These are phyloP conservation scores for Posidonia australis DNA, from an alignment of 106 monocot genomes.

Conservation along the genomic window DNA sequence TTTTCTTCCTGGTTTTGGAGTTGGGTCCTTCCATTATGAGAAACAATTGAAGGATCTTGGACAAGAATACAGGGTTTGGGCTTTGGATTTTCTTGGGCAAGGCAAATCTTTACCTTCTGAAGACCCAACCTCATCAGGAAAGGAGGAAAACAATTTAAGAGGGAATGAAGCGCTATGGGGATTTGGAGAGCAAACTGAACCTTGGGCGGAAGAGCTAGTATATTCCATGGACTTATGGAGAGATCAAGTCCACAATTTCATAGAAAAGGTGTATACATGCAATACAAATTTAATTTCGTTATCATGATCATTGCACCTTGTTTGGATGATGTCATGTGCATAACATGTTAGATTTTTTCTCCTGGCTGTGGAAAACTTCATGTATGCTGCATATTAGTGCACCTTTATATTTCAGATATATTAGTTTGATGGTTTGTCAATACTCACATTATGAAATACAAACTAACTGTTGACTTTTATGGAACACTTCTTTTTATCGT, in stretches of 20 bases:
- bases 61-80: constrained; percentile 74
- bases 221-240: constrained; percentile 85
- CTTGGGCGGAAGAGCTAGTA: constrained; percentile 77
- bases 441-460: too few relatives aligned
- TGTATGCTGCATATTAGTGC: too few relatives aligned
- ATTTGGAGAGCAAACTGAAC: constrained; percentile 72
- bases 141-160: neutral
- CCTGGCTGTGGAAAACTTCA: too few relatives aligned
- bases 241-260: constrained; percentile 80
- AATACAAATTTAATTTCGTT: neutral
- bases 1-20: constrained; percentile 94
- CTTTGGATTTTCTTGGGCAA: constrained; percentile 92
- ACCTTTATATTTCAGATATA: too few relatives aligned
- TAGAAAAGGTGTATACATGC: constrained; percentile 50
- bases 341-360: neutral
- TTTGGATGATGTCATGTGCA: neutral
- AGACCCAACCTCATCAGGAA: constrained; percentile 47
- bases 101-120: constrained; percentile 76
- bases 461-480: too few relatives aligned
- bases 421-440: too few relatives aligned
- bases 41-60: constrained; percentile 94
- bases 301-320: neutral
- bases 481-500: too few relatives aligned
- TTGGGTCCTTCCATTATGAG: constrained; percentile 87
- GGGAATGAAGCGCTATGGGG: constrained; percentile 42